Base-by-base conservation (phyloP, 306 rosid species). In the Astragalus glycyphyllos region DNA sequence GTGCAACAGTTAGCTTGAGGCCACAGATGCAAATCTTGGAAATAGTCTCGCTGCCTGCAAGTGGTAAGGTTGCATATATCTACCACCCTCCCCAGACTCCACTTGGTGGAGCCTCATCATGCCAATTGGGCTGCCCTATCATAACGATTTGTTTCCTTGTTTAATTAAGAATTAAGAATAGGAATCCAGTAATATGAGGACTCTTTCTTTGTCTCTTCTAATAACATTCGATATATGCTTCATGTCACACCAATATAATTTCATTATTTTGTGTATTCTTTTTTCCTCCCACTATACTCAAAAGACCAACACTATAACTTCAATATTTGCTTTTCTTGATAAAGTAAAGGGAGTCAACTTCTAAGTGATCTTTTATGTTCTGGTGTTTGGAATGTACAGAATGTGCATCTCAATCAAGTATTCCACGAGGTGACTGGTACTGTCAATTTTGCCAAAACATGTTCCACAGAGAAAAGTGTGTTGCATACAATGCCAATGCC, bases 401-500 rank as follows among this genome's bases (percentile, higher is more conserved):
- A 74, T 93, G 96, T 75, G 97, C 96, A 72, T 87, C 96, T 63
- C 79, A 90, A 58, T 56, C 92, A 38, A 83, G 85, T 77, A 80
- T 93, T 65, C 98, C 97, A 12, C 87, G 77, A 66, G 98, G 97
- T 74, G 90, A 88, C 76, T 93, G 98, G 97, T 93, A 90, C 78
- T 93, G 97, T 83, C 86, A 87, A 75, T 90, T 85, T 77, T 93
- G 97, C 86, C 84, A 84, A 85, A 90, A 84, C 84, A 79, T 88
- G 96, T 90, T 90, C 84, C 77, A 83, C 81, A 87, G 91, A 58
- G 98, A 93, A 57, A 93, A 73, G 75, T 90, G 82, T 85, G 89
- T 88, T 26, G 94, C 78, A 46, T 80, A 87, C 82, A 93, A 90
- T 84, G 86, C 68, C 76, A 93, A 93, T 84, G 98, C 97, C 42